A percentile compares a stretch with the other conserved stretches of the same genome.
Evolutionary conservation across 768 basidiomycete species (phyloP).

Genomic region (Boletus pseudo-olivaceus): DNA sequence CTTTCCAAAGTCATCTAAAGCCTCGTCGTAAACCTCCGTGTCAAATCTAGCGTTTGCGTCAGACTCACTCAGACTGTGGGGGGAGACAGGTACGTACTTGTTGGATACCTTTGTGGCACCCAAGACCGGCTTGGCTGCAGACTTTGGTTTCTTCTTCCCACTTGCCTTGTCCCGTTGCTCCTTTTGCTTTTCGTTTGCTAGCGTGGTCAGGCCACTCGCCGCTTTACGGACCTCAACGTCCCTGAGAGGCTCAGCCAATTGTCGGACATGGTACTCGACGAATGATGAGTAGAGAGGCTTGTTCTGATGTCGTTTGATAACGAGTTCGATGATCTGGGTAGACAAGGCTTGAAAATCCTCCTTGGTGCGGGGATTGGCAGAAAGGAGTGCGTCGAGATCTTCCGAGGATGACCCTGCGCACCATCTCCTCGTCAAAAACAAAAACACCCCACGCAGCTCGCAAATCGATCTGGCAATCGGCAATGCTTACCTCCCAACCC

Average conservation of each 20-base stretch:
- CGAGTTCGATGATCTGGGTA: conserved; percentile 61
- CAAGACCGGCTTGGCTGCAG: conserved; percentile 65
- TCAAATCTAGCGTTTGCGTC: conserved; percentile 54
- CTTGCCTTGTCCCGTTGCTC: conserved; percentile 80
- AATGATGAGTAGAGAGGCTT: conserved; percentile 84
- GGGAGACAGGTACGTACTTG: conserved; percentile 43
- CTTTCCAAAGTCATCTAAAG: conserved; percentile 82
- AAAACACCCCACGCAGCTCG: background rate
- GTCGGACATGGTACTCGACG: conserved; percentile 78
- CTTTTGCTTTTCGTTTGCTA: conserved; percentile 95
- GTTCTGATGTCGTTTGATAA: conserved; percentile 75
- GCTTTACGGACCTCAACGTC: conserved; percentile 92
- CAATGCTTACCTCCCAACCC: conserved; percentile 53
- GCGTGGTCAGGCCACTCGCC: conserved; percentile 74
- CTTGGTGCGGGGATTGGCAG: conserved; percentile 80
- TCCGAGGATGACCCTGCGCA: conserved; percentile 58
- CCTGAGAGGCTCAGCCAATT: conserved; percentile 71
- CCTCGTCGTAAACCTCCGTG: conserved; percentile 80
- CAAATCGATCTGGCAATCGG: background rate
- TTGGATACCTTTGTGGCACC: conserved; percentile 66
- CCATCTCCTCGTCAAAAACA: conserved; percentile 3
- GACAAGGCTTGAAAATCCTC: conserved; percentile 83
- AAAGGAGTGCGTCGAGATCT: conserved; percentile 69
- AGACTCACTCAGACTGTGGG: conserved; percentile 7
- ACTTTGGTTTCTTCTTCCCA: conserved; percentile 87